Evolutionary conservation across 1,284 basidiomycete species (phyloP).

Genomic region (Tilletia horrida): DNA sequence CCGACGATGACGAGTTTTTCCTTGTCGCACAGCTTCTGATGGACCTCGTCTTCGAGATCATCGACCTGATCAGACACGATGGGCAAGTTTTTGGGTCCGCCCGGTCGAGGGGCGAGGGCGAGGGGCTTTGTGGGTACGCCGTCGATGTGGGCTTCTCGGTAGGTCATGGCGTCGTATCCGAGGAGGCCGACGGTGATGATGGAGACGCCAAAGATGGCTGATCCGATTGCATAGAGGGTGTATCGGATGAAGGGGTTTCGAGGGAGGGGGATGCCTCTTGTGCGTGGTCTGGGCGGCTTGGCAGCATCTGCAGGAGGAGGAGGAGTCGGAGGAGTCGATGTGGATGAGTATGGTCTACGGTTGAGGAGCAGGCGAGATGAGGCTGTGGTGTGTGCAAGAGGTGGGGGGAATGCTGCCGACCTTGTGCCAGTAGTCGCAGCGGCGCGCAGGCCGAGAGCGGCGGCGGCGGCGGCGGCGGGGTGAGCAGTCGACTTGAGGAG

Average conservation of each 20-base stretch:
- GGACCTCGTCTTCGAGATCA: slow-evolving; percentile 35
- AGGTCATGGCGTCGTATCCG: slow-evolving; percentile 45
- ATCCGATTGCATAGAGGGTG: slow-evolving; percentile 25
- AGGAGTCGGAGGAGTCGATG: no score
- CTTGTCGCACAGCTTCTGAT: slow-evolving; percentile 29
- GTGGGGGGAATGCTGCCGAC: no score
- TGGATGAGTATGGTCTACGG: no score
- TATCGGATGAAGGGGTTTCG: slow-evolving; percentile 21
- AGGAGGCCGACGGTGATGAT: slow-evolving; percentile 38
- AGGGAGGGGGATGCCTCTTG: slow-evolving; percentile 1
- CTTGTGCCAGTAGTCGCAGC: no score
- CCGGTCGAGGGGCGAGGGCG: slow-evolving; percentile 35
- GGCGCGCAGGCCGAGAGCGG: no score
- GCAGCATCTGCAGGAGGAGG: no score
- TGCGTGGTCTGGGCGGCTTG: slow-evolving; percentile 9
- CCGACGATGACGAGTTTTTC: slow-evolving; percentile 53
- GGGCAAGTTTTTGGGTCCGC: slow-evolving; percentile 51
- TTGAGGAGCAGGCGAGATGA: no score
- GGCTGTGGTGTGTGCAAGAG: no score
- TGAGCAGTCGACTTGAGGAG: no score
- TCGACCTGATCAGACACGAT: slow-evolving; percentile 36
- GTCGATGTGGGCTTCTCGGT: slow-evolving; percentile 38
- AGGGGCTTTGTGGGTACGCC: slow-evolving; percentile 39
- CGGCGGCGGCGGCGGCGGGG: no score
- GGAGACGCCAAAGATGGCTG: slow-evolving; percentile 42